Evolutionary conservation across 495 filamentous ascomycete species (phyloP).

Genomic region (Letharia lupina): DNA sequence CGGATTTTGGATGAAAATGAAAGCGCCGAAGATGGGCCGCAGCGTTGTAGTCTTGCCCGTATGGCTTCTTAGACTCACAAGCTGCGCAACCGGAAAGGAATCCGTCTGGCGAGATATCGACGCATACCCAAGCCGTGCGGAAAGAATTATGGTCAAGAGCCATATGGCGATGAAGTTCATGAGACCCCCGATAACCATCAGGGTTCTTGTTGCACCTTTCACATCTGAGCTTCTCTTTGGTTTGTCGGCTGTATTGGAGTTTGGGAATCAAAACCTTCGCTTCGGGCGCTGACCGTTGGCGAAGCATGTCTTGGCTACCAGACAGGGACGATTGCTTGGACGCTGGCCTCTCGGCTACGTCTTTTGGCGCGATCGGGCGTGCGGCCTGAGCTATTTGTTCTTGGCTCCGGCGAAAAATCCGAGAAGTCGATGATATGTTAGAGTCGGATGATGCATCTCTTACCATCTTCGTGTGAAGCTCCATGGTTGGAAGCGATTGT

Average conservation of each 20-base stretch:
- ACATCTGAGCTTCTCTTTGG: conserved; percentile 70
- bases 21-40: conserved; percentile 84
- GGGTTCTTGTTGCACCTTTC: conserved; percentile 64
- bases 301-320: conserved; percentile 43
- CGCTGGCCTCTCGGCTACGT: conserved; percentile 26
- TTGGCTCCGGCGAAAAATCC: conserved; percentile 6
- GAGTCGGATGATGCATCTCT: not conserved
- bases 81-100: conserved; percentile 83
- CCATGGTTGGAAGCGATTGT: not conserved
- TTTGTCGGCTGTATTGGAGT: conserved; percentile 63
- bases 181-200: conserved; percentile 85
- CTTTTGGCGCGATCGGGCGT: conserved; percentile 41
- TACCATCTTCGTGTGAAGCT: not conserved
- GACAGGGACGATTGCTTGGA: conserved; percentile 27
- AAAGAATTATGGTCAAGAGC: conserved; percentile 67
- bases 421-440: not conserved
- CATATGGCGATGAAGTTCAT: conserved; percentile 82
- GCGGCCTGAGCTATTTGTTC: conserved; percentile 29
- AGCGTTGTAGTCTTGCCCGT: conserved; percentile 92
- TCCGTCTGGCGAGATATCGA: conserved; percentile 51
- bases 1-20: conserved; percentile 64
- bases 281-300: conserved; percentile 49
- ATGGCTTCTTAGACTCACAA: conserved; percentile 67
- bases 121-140: conserved; percentile 70
- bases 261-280: conserved; percentile 59